Evolutionary conservation across 306 rosid species (phyloP).

Genomic region (Vigna nakashimae): DNA sequence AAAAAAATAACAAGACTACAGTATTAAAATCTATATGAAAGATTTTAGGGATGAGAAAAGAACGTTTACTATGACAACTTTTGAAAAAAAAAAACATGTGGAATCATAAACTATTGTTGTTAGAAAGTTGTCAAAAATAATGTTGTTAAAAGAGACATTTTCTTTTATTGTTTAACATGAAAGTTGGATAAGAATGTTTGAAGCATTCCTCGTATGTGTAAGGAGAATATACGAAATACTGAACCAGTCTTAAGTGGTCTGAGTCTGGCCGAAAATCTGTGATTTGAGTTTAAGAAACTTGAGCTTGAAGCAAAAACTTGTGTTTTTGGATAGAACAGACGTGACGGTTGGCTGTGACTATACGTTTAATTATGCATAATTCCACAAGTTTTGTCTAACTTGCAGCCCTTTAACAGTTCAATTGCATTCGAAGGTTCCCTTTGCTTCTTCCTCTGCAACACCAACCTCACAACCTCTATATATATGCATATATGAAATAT

Average conservation of each 20-base stretch:
- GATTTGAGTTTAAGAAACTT: slow-evolving; percentile 59
- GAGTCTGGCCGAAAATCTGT: slow-evolving; percentile 36
- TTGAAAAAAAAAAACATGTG: too few relatives aligned
- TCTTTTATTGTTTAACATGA: too few relatives aligned
- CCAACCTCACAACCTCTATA: slow-evolving; percentile 42
- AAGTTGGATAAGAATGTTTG: too few relatives aligned
- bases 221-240: neutral
- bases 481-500: slow-evolving; percentile 47
- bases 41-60: too few relatives aligned
- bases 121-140: too few relatives aligned
- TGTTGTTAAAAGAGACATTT: too few relatives aligned
- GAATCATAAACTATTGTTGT: too few relatives aligned
- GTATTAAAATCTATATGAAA: too few relatives aligned
- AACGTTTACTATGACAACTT: too few relatives aligned
- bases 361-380: slow-evolving; percentile 52
- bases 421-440: slow-evolving; percentile 62
- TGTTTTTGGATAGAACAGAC: slow-evolving; percentile 28
- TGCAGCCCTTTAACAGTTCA: slow-evolving; percentile 39
- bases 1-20: too few relatives aligned
- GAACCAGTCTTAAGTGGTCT: neutral
- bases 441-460: slow-evolving; percentile 45
- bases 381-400: slow-evolving; percentile 77
- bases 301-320: slow-evolving; percentile 67
- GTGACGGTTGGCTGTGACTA: slow-evolving; percentile 58
- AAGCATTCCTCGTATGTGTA: neutral